Evolutionary conservation across 2,329 filamentous ascomycete genomes (phyloP), one percentile per base, ranked within the genome.

Genomic region (Aspergillus hiratsukae): DNA sequence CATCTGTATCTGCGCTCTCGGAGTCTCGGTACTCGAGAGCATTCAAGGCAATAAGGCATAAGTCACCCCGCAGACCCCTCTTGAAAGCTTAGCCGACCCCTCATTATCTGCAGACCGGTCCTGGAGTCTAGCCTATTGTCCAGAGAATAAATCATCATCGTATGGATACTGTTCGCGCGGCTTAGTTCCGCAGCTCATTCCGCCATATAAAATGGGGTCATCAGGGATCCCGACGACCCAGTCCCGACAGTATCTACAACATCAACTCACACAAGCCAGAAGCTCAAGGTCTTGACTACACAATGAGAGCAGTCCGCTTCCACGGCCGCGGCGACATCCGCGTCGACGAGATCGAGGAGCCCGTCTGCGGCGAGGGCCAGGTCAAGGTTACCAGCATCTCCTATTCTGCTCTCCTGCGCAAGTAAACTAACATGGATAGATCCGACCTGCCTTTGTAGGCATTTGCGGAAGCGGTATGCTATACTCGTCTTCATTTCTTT

Each of bases 361-460:
- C 70, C 1, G 43, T 60, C 46, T 80, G 81, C 54, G 72, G 76
- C 4, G 69, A 76, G 8, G 80, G 80, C 1, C 79, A 86, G 66
- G 76, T 87, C 61, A 74, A 74, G 61, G 65, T 67, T 51, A 43
- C 51, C 35, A 7, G 45, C 40, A 14, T 52, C 43, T 19, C 19
- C 10, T 45, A 8, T 19, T 7, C 27, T 31, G 11, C 14, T 31
- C n/a, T 31, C 4, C 9, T 48, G 14, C 8, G 37, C 11, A 45
- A 28, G 19, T 40, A n/a, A 14, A 21, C 11, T 43, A 43, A 37
- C 5, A 37, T 37, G 31, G n/a, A 58, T 55, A 67, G 65, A 64
- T 67, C 28, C 59, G 60, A 58, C 69, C 70, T 55, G 68, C 70
- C 1, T 73, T 69, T 60, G 70, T 70, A 40, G 71, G 72, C 5